Evolutionary conservation across 495 filamentous ascomycete species (phyloP).

Genomic region (Talaromyces proteolyticus): DNA sequence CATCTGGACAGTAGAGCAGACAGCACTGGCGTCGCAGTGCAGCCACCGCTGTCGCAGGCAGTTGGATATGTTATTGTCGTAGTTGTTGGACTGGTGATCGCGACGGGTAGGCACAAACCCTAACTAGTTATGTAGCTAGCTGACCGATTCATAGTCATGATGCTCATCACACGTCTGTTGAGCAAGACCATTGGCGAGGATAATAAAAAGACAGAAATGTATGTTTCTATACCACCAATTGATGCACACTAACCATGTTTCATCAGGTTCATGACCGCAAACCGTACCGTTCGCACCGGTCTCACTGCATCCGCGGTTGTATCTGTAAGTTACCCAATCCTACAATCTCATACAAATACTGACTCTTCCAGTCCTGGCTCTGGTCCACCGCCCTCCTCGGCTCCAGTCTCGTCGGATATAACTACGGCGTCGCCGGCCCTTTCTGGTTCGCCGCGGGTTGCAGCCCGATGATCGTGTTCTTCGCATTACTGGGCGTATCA

Average conservation of each 20-base stretch:
- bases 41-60: slow-evolving; percentile 29
- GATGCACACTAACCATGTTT: background rate
- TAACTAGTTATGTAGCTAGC: background rate
- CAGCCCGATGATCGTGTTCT: slow-evolving; percentile 41
- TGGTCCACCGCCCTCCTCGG: slow-evolving; percentile 28
- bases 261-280: slow-evolving; percentile 34
- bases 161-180: slow-evolving; percentile 24
- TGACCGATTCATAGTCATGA: slow-evolving; percentile 22
- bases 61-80: slow-evolving; percentile 33
- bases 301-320: slow-evolving; percentile 33
- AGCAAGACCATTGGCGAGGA: slow-evolving; percentile 33
- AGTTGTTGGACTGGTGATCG: slow-evolving; percentile 23
- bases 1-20: slow-evolving; percentile 15
- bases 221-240: background rate
- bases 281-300: slow-evolving; percentile 30
- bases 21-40: slow-evolving; percentile 9
- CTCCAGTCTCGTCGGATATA: slow-evolving; percentile 25
- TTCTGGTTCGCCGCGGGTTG: slow-evolving; percentile 41
- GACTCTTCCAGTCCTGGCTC: slow-evolving; percentile 21
- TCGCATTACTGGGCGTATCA: slow-evolving; percentile 38
- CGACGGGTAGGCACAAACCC: slow-evolving; percentile 14
- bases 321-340: slow-evolving; percentile 16
- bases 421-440: slow-evolving; percentile 27
- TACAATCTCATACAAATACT: background rate
- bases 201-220: slow-evolving; percentile 38